Conservation (phyloP, 2,329 filamentous ascomycete genomes). For the Erysiphe neolycopersici region DNA sequence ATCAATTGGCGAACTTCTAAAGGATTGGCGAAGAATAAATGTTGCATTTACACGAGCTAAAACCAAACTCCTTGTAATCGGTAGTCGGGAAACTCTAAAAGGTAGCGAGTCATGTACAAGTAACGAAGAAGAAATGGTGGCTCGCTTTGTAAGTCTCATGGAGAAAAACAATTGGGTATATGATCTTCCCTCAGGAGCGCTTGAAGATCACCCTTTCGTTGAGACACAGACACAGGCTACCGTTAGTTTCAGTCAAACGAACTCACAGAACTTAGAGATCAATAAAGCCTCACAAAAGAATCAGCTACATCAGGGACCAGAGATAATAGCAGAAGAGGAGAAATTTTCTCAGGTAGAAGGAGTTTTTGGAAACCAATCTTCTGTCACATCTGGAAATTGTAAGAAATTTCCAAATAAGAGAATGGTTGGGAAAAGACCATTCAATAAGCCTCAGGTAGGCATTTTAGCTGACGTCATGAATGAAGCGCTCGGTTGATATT, state of each 20-base stretch:
- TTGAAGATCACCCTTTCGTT: constrained; percentile 42
- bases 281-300: neutral
- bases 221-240: constrained; percentile 21
- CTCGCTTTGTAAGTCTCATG: constrained; percentile 50
- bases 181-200: constrained; percentile 35
- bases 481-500: constrained; percentile 17
- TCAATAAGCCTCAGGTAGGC: constrained; percentile 15
- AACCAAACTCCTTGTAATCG: constrained; percentile 72
- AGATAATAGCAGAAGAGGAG: constrained; percentile 2
- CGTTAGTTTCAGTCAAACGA: constrained; percentile 3
- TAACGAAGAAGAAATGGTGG: constrained; percentile 52
- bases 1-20: constrained; percentile 69
- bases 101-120: constrained; percentile 31
- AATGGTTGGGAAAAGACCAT: constrained; percentile 30
- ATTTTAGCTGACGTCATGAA: constrained; percentile 49
- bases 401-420: constrained; percentile 21
- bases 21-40: constrained; percentile 82
- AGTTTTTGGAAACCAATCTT: constrained; percentile 1
- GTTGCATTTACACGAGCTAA: constrained; percentile 85
- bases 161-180: constrained; percentile 56
- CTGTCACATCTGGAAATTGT: neutral
- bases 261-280: constrained; percentile 1
- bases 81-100: constrained; percentile 51
- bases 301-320: constrained; percentile 1
- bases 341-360: constrained; percentile 3